Base-by-base conservation (phyloP, 1,284 basidiomycete species). In the Phaffia rhodozyma region DNA sequence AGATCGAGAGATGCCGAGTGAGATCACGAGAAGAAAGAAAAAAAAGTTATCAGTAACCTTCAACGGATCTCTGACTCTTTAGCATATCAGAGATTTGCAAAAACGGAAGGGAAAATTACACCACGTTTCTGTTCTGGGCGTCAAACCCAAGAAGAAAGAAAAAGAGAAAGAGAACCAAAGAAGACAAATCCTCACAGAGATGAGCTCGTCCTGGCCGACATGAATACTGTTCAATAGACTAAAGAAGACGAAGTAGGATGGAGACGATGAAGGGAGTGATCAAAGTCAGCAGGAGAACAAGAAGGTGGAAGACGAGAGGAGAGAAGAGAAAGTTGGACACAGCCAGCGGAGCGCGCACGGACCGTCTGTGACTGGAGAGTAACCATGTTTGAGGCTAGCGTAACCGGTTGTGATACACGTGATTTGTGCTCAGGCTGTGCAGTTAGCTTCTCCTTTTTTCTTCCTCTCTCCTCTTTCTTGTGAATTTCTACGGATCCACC, bases 181-280 rank as follows among this genome's bases (percentile, higher is more conserved):
- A 11, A 9, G 43, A 49, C 38, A 43, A 43, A 43, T 16, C 13
- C 38, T 58, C 27, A 58, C 57, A 49, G 47, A 21, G 21, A 49
- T 25, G 47, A 20, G 34, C 57, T 49, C 50, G 57, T 58, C 57
- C 57, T 58, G 57, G 57, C 57, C 21, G 47, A 49, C 57, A 58
- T 58, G 7, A 20, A 23, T 57, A 7, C 16, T 20, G 20, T 13
- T 25, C 29, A 11, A 30, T 30, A 30, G 47, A 2, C 9, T 23
- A 16, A 21, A 49, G 29, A 32, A 16, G 38, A 16, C n/a, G 54
- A 56, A 43, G 47, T 29, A 30, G 48, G 48, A 55, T 29, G 27
- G 27, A 55, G 54, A 55, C 4, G n/a, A 23, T n/a, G 49, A 23
- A 20, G 48, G n/a, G 9, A 34, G 29, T 34, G 27, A 34, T 29